A percentile compares a stretch with the other conserved stretches of the same genome.
Evolutionary conservation across 805 yeast genomes (phyloP).

Genomic region (Alloascoidea hylecoeti): DNA sequence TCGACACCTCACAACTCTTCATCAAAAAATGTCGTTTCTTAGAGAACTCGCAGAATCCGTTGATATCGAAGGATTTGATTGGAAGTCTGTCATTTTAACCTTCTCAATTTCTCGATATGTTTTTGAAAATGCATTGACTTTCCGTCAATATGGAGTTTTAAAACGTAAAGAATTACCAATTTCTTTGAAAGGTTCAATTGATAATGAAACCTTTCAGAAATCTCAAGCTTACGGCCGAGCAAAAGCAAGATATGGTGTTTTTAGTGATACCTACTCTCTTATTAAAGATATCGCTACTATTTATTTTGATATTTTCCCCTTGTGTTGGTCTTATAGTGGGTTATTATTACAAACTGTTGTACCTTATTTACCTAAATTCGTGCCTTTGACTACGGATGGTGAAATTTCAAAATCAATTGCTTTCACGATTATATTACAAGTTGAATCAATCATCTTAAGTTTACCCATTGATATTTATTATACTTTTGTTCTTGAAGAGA

Average conservation of each 20-base stretch:
- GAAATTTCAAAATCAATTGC: constrained; percentile 60
- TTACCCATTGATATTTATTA: constrained; percentile 64
- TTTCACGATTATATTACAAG: constrained; percentile 37
- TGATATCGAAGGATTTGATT: constrained; percentile 59
- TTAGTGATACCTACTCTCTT: constrained; percentile 35
- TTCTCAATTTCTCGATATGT: constrained; percentile 61
- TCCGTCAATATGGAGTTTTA: constrained; percentile 65
- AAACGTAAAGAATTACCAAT: constrained; percentile 46
- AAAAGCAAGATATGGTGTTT: constrained; percentile 55
- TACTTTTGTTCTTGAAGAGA: constrained; percentile 83
- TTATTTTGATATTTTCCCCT: constrained; percentile 50
- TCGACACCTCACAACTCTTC: too few species aligned
- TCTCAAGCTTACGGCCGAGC: constrained; percentile 71
- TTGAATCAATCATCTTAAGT: constrained; percentile 34
- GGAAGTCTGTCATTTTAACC: constrained; percentile 68
- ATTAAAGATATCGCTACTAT: constrained; percentile 43
- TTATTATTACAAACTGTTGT: constrained; percentile 14
- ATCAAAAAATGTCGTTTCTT: constrained; percentile 1
- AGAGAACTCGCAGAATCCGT: constrained; percentile 29
- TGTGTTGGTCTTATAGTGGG: constrained; percentile 40
- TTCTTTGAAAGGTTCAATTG: constrained; percentile 52
- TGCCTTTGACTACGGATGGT: constrained; percentile 27
- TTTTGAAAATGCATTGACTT: constrained; percentile 61
- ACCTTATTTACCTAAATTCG: constrained; percentile 5
- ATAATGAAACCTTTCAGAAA: constrained; percentile 58